Conservation (phyloP, 768 basidiomycete species). For the Lactifluus subvellereus region DNA sequence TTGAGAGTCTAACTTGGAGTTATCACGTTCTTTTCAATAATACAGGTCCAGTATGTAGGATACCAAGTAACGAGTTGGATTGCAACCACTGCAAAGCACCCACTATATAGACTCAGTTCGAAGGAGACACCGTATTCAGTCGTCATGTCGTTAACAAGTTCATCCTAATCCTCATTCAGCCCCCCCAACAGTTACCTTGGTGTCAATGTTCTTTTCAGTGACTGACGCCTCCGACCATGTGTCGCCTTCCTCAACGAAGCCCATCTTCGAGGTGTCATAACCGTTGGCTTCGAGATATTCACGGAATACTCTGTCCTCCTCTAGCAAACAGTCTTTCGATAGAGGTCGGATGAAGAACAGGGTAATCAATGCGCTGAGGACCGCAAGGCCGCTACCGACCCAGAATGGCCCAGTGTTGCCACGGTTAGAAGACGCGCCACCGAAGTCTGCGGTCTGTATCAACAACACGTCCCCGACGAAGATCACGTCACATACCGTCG, state of each 20-base stretch:
- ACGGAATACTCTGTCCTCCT: constrained; percentile 77
- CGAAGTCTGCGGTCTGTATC: constrained; percentile 45
- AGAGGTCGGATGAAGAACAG: constrained; percentile 72
- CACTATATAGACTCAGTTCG: not conserved
- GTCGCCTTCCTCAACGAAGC: constrained; percentile 35
- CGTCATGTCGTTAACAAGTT: not conserved
- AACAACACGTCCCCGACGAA: constrained; percentile 3
- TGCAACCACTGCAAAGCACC: not conserved
- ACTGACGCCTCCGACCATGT: constrained; percentile 22
- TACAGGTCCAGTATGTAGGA: not conserved
- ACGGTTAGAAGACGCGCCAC: constrained; percentile 42
- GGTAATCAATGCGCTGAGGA: constrained; percentile 70
- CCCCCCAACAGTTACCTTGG: not conserved
- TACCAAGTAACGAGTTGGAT: not conserved
- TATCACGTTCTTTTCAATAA: not conserved
- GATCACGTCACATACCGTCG: constrained; percentile 35
- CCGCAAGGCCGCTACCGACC: constrained; percentile 77
- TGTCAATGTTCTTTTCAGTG: constrained; percentile 22
- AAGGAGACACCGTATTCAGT: not conserved
- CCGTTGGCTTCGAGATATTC: constrained; percentile 73
- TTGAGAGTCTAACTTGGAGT: not conserved
- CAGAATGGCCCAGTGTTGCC: constrained; percentile 86
- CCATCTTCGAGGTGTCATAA: constrained; percentile 74
- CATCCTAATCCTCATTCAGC: not conserved
- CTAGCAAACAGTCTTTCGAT: constrained; percentile 68